These are phyloP conservation scores for Lunularia cruciata DNA, from an alignment of 225 moss, liverwort and hornwort genomes.

Conservation along the genomic window DNA sequence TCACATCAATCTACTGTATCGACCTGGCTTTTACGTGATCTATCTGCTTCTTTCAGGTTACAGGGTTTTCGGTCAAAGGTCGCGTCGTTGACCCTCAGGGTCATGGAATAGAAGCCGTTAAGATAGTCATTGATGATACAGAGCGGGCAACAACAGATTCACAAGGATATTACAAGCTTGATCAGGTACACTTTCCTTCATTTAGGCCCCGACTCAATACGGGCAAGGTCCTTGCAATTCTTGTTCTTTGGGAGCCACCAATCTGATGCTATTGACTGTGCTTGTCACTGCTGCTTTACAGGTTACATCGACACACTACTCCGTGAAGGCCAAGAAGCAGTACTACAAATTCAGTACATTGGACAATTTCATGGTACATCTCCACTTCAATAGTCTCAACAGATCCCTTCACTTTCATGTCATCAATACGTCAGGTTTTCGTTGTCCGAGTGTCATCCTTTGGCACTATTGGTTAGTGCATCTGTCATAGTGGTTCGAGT, in stretches of 20 bases:
- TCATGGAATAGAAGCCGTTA: slow-evolving; percentile 68
- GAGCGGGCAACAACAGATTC: slow-evolving; percentile 67
- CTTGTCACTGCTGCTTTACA: slow-evolving; percentile 11
- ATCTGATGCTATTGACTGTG: background rate
- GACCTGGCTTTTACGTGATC: background rate
- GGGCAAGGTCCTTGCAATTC: background rate
- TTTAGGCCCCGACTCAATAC: no score
- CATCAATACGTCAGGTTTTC: no score
- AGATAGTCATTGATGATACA: slow-evolving; percentile 60
- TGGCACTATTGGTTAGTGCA: no score
- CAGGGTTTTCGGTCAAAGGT: slow-evolving; percentile 87
- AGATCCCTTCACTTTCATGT: no score
- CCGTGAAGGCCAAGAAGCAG: slow-evolving; percentile 64
- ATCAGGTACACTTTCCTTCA: slow-evolving; percentile 51
- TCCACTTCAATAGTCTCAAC: no score
- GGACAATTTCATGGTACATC: slow-evolving; percentile 80
- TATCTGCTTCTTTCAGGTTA: slow-evolving; percentile 51
- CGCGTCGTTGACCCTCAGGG: slow-evolving; percentile 70
- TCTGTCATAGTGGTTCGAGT: no score
- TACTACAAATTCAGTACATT: slow-evolving; percentile 65
- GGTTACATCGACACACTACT: slow-evolving; percentile 67
- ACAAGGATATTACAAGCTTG: slow-evolving; percentile 78
- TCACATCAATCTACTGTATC: background rate
- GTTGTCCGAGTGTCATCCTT: no score
- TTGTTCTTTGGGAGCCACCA: background rate